Evolutionary conservation across 192 early-diverging fungal genomes (phyloP).

Genomic region (Spinellus fusiger): DNA sequence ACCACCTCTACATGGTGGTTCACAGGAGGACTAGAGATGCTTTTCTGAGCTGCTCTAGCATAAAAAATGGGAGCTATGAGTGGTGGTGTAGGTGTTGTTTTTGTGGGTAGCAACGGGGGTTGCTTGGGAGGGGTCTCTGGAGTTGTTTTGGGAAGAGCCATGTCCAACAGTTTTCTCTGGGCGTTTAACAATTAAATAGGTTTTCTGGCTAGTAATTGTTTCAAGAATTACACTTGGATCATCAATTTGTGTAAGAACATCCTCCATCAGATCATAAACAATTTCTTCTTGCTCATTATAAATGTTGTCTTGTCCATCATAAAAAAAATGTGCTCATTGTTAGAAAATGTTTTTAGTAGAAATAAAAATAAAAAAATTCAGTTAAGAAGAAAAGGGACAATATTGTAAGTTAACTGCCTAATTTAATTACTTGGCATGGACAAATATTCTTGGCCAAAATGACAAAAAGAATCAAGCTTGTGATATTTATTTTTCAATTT

Average conservation of each 20-base stretch:
- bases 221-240: background rate
- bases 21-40: too few species aligned
- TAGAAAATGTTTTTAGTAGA: background rate
- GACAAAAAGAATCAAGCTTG: slow-evolving; percentile 6
- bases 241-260: slow-evolving; percentile 5
- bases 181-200: background rate
- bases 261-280: slow-evolving; percentile 1
- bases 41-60: too few species aligned
- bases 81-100: too few species aligned
- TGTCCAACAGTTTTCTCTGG: background rate
- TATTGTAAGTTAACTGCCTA: slow-evolving; percentile 1
- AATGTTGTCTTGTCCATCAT: slow-evolving; percentile 6
- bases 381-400: slow-evolving; percentile 1
- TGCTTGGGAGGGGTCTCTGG: too few species aligned
- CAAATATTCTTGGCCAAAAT: background rate
- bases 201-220: background rate
- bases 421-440: background rate
- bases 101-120: too few species aligned
- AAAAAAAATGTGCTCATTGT: slow-evolving; percentile 4
- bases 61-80: too few species aligned
- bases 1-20: too few species aligned
- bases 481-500: background rate
- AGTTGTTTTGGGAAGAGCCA: too few species aligned
- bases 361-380: slow-evolving; percentile 1
- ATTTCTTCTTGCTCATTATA: slow-evolving; percentile 8